These are phyloP conservation scores for Bjerkandera adusta DNA, from an alignment of 1,284 basidiomycete species.

Conservation along the genomic window DNA sequence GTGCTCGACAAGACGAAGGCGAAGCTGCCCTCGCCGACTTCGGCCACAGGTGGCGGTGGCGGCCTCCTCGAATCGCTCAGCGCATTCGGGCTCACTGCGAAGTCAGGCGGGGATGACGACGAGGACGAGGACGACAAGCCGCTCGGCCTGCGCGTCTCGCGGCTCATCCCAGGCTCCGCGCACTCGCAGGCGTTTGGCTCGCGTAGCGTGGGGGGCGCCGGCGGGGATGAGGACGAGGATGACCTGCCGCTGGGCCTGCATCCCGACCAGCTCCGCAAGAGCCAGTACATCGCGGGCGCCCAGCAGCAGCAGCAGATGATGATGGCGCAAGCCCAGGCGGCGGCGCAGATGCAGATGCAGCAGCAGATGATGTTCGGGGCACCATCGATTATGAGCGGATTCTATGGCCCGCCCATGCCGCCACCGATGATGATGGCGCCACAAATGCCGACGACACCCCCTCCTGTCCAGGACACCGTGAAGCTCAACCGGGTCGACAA, in stretches of 20 bases:
- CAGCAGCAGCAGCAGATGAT: conserved; percentile 65
- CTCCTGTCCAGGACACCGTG: conserved; percentile 56
- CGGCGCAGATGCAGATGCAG: conserved; percentile 49
- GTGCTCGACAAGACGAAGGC: conserved; percentile 54
- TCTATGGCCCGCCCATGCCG: conserved; percentile 52
- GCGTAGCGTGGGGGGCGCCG: conserved; percentile 10
- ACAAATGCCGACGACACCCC: conserved; percentile 44
- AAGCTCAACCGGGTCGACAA: conserved; percentile 73
- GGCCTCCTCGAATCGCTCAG: conserved; percentile 14
- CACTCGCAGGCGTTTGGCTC: conserved; percentile 16
- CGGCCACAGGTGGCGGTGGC: conserved; percentile 38
- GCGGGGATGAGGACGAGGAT: conserved; percentile 37
- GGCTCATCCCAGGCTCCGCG: conserved; percentile 24
- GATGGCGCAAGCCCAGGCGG: conserved; percentile 42
- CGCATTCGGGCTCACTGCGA: not conserved
- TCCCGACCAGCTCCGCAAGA: conserved; percentile 72
- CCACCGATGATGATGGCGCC: conserved; percentile 53
- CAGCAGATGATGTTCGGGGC: conserved; percentile 69
- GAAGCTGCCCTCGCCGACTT: conserved; percentile 38
- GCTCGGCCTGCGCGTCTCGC: conserved; percentile 62
- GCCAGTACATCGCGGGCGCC: conserved; percentile 69
- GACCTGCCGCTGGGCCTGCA: conserved; percentile 63
- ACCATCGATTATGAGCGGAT: conserved; percentile 64
- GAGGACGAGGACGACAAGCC: conserved; percentile 72
- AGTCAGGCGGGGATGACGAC: conserved; percentile 26